phyloP scores from a whole-genome alignment of 352 stramenopile species.

The Peronosclerospora sorghi region DNA sequence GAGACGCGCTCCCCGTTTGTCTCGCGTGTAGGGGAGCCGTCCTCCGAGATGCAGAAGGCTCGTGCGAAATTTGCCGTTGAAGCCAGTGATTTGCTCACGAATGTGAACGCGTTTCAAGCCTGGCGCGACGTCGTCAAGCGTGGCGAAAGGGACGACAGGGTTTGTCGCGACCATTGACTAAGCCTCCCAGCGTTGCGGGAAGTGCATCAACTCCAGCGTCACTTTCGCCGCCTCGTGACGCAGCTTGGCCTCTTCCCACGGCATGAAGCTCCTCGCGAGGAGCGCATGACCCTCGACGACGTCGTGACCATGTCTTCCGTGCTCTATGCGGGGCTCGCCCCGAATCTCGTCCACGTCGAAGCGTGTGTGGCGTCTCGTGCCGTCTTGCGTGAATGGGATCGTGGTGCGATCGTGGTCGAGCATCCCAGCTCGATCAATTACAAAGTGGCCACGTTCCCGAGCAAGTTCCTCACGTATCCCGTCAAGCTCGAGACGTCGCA shows the following conservation, averaged over 20 bases:
- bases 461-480: conserved; percentile 62
- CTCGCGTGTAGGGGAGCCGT: conserved; percentile 54
- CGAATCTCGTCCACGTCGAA: conserved; percentile 85
- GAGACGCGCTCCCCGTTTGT: conserved; percentile 78
- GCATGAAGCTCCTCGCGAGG: not conserved
- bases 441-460: conserved; percentile 39
- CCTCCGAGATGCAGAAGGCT: conserved; percentile 52
- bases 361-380: conserved; percentile 16
- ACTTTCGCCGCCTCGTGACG: conserved; percentile 53
- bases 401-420: conserved; percentile 37
- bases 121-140: conserved; percentile 32
- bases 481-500: conserved; percentile 79
- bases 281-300: conserved; percentile 35
- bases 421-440: conserved; percentile 72
- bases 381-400: conserved; percentile 35
- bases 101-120: conserved; percentile 64
- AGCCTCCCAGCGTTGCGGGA: conserved; percentile 45
- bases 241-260: conserved; percentile 51
- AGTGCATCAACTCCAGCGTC: conserved; percentile 63
- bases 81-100: conserved; percentile 61
- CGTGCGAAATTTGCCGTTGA: conserved; percentile 47
- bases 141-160: conserved; percentile 35
- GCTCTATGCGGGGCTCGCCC: conserved; percentile 80
- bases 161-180: conserved; percentile 62
- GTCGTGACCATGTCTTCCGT: conserved; percentile 52